phyloP scores from a whole-genome alignment of 805 yeast species.

The Cyberlindnera lachancei region DNA sequence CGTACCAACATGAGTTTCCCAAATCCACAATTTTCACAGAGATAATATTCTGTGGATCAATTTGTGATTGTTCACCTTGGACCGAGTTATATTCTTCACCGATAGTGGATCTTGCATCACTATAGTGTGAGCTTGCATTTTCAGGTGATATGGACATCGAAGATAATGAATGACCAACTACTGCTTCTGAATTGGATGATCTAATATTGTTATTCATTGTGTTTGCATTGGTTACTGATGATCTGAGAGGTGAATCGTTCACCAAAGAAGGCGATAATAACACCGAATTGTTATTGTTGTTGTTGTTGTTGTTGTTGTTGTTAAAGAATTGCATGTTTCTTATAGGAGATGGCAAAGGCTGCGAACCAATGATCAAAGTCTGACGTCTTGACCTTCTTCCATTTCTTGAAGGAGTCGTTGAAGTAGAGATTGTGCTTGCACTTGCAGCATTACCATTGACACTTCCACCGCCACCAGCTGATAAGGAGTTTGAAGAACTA shows the following conservation, averaged over 20 bases:
- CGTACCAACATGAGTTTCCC: conserved; percentile 66
- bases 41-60: conserved; percentile 38
- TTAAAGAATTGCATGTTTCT: conserved; percentile 36
- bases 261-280: too few species aligned
- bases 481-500: conserved; percentile 17
- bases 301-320: neutral
- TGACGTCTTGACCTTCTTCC: conserved; percentile 53
- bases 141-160: conserved; percentile 30
- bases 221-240: conserved; percentile 2
- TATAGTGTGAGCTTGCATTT: conserved; percentile 13
- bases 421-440: conserved; percentile 16
- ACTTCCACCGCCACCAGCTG: conserved; percentile 6
- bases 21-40: conserved; percentile 85
- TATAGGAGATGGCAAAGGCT: conserved; percentile 86
- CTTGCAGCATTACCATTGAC: too few species aligned
- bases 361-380: conserved; percentile 81
- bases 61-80: too few species aligned
- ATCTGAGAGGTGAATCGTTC: neutral
- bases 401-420: conserved; percentile 22
- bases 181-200: conserved; percentile 13
- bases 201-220: conserved; percentile 6
- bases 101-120: neutral
- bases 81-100: too few species aligned
- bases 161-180: conserved; percentile 31
- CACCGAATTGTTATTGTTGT: too few species aligned